A percentile compares a stretch with the other conserved stretches of the same genome.
Conservation (phyloP, 306 rosid genomes). For the Trifolium dubium region DNA sequence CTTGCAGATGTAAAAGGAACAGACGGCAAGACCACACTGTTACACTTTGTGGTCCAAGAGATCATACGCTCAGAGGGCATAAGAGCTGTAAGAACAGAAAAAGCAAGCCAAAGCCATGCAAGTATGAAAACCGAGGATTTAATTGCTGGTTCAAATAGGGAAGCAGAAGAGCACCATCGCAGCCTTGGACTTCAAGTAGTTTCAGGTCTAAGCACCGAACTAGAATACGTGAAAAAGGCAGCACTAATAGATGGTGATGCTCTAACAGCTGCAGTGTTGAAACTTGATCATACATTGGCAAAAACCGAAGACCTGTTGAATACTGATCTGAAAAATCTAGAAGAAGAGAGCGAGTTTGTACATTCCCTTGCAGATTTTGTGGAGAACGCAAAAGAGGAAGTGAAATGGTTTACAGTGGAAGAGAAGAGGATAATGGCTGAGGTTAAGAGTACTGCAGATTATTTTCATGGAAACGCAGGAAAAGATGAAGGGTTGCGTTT, state of each 20-base stretch:
- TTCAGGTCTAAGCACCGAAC: slow-evolving; percentile 71
- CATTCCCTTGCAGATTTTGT: slow-evolving; percentile 49
- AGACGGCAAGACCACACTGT: slow-evolving; percentile 79
- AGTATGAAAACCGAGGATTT: slow-evolving; percentile 48
- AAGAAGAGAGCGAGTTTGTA: slow-evolving; percentile 63
- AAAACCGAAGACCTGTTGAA: slow-evolving; percentile 52
- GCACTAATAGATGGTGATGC: slow-evolving; percentile 73
- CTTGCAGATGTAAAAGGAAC: slow-evolving; percentile 96
- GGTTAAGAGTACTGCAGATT: slow-evolving; percentile 78
- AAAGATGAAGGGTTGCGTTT: slow-evolving; percentile 87
- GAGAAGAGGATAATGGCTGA: slow-evolving; percentile 77
- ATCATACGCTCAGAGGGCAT: slow-evolving; percentile 86
- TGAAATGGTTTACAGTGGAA: slow-evolving; percentile 57
- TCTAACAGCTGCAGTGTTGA: slow-evolving; percentile 52
- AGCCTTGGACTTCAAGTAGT: slow-evolving; percentile 76
- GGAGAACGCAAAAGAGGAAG: slow-evolving; percentile 59
- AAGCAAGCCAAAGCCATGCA: slow-evolving; percentile 55
- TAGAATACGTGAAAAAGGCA: slow-evolving; percentile 69
- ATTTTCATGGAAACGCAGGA: slow-evolving; percentile 84
- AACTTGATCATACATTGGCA: slow-evolving; percentile 47
- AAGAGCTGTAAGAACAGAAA: slow-evolving; percentile 56
- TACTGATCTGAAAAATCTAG: slow-evolving; percentile 56
- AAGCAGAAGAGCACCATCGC: slow-evolving; percentile 57
- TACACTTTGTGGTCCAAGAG: slow-evolving; percentile 94
- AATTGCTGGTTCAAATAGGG: slow-evolving; percentile 45